A percentile compares a stretch with the other conserved stretches of the same genome.
Evolutionary conservation across 768 basidiomycete genomes (phyloP).

Genomic region (Saitozyma podzolica): DNA sequence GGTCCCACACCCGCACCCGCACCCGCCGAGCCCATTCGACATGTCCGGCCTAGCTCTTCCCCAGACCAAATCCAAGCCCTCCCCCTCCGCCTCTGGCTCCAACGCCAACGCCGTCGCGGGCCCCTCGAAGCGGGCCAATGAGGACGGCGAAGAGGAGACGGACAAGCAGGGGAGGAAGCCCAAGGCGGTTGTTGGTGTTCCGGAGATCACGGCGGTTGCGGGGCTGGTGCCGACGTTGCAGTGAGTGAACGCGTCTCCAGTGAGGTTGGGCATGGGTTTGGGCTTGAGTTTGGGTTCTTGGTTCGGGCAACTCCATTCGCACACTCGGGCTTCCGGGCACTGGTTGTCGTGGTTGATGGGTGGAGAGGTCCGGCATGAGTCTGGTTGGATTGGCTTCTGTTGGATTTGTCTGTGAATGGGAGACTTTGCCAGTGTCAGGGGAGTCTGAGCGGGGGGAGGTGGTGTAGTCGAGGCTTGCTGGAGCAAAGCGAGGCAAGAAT

Average conservation of each 20-base stretch:
- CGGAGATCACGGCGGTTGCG: constrained; percentile 87
- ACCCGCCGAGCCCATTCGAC: no score
- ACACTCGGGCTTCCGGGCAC: no score
- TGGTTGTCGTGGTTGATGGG: no score
- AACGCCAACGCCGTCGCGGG: not conserved
- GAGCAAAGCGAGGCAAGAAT: not conserved
- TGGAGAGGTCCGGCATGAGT: not conserved
- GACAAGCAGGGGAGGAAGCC: constrained; percentile 12
- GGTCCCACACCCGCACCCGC: no score
- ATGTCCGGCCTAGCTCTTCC: constrained; percentile 14
- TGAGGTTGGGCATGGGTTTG: not conserved
- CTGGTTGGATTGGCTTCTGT: not conserved
- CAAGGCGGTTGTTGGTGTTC: constrained; percentile 35
- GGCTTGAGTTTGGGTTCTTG: not conserved
- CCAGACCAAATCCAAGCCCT: not conserved
- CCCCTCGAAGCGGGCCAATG: not conserved
- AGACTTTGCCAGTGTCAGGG: not conserved
- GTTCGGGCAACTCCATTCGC: no score
- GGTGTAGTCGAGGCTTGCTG: no score
- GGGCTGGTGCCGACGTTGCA: constrained; percentile 99
- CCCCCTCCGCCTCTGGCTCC: not conserved
- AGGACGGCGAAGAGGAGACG: constrained; percentile 8
- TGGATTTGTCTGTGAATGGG: not conserved
- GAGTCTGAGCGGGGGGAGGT: no score
- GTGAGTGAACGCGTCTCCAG: constrained; percentile 51